phyloP scores from a whole-genome alignment of 1,284 basidiomycete species.

The Agaricales sp. region DNA sequence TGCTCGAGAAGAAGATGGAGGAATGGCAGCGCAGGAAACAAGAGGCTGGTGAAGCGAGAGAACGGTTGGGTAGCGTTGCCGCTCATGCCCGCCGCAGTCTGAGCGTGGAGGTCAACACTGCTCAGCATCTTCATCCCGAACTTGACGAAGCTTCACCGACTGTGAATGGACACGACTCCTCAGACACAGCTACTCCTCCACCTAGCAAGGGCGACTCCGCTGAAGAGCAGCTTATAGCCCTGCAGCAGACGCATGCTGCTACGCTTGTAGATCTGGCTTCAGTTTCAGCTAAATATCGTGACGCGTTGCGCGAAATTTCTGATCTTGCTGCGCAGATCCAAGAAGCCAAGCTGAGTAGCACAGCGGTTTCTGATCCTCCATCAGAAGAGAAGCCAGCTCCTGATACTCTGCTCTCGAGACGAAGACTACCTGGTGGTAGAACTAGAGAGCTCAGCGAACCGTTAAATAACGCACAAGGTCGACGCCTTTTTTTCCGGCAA shows the following conservation, averaged over 20 bases:
- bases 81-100: slow-evolving; percentile 58
- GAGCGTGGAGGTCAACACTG: slow-evolving; percentile 29
- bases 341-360: slow-evolving; percentile 59
- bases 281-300: slow-evolving; percentile 74
- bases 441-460: slow-evolving; percentile 38
- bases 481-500: slow-evolving; percentile 75
- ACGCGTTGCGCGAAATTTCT: slow-evolving; percentile 82
- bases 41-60: slow-evolving; percentile 53
- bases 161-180: slow-evolving; percentile 5
- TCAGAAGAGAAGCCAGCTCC: slow-evolving; percentile 28
- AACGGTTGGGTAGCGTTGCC: slow-evolving; percentile 54
- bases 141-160: background rate
- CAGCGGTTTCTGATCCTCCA: slow-evolving; percentile 35
- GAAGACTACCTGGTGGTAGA: slow-evolving; percentile 39
- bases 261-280: slow-evolving; percentile 73
- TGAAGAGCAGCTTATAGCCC: slow-evolving; percentile 49
- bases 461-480: slow-evolving; percentile 35
- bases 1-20: slow-evolving; percentile 66
- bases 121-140: background rate
- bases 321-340: slow-evolving; percentile 79
- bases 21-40: slow-evolving; percentile 65
- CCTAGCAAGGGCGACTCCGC: slow-evolving; percentile 22
- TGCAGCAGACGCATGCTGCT: slow-evolving; percentile 69
- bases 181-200: slow-evolving; percentile 7
- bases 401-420: slow-evolving; percentile 35